These are phyloP conservation scores for Tolypocladium guangdongense DNA, from an alignment of 2,329 filamentous ascomycete species.

Conservation along the genomic window DNA sequence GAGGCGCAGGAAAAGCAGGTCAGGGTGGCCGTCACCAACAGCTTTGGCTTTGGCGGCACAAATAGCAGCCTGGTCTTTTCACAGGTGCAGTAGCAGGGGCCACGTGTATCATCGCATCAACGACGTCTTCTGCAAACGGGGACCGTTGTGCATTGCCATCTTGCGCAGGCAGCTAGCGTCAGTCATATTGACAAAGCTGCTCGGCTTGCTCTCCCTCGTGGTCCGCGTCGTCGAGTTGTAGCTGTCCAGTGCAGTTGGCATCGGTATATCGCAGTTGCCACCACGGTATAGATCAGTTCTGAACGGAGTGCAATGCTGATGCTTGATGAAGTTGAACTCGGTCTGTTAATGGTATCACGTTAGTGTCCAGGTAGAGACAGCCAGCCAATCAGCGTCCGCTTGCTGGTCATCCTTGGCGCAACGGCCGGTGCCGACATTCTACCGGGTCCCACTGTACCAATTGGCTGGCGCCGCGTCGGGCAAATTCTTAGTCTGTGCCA, in stretches of 20 bases:
- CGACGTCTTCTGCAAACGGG: not conserved
- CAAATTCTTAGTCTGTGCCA: not conserved
- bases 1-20: conserved; percentile 59
- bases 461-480: not conserved
- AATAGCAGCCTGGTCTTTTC: conserved; percentile 83
- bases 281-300: too few relatives aligned
- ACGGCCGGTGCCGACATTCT: conserved; percentile 6
- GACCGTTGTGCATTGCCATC: too few relatives aligned
- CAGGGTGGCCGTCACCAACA: conserved; percentile 75
- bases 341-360: too few relatives aligned
- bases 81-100: conserved; percentile 6
- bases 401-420: not conserved
- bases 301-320: too few relatives aligned
- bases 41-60: conserved; percentile 95
- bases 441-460: not conserved
- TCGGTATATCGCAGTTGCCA: too few relatives aligned
- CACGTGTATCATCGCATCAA: not conserved
- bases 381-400: not conserved
- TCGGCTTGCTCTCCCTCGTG: too few relatives aligned
- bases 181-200: too few relatives aligned
- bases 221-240: too few relatives aligned
- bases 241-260: too few relatives aligned
- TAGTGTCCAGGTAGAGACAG: too few relatives aligned
- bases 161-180: too few relatives aligned
- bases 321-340: not conserved